A percentile compares a stretch with the other conserved stretches of the same genome.
These are phyloP conservation scores for Paramecium primaurelia DNA, from an alignment of 73 alveolate genomes.

Conservation along the genomic window DNA sequence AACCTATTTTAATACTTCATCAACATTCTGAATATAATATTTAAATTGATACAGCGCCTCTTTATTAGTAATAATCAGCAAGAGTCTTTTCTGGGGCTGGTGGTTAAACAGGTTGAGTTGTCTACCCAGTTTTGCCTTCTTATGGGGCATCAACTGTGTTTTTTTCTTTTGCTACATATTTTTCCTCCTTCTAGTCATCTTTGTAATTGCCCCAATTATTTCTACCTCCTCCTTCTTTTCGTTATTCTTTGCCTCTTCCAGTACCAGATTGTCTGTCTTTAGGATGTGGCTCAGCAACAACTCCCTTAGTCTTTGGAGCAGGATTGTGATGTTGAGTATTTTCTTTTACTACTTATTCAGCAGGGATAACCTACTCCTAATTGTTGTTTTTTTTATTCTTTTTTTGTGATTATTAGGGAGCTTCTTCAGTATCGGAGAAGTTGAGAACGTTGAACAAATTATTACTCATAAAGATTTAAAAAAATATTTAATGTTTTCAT, in stretches of 20 bases:
- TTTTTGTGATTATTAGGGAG: constrained; percentile 6
- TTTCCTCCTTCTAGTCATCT: constrained; percentile 32
- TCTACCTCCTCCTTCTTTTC: constrained; percentile 64
- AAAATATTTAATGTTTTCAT: background rate
- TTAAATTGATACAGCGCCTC: background rate
- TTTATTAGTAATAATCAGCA: constrained; percentile 23
- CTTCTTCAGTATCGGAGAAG: constrained; percentile 15
- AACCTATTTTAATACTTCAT: background rate
- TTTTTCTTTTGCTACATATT: background rate
- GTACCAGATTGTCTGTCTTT: constrained; percentile 66
- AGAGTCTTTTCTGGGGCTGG: constrained; percentile 18
- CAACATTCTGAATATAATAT: background rate
- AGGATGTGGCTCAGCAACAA: constrained; percentile 60
- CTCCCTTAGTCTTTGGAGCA: background rate
- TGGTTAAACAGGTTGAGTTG: background rate
- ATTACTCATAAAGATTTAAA: constrained; percentile 34
- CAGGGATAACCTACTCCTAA: background rate
- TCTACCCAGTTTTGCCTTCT: background rate
- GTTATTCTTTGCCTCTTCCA: constrained; percentile 64
- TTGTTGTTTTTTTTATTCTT: background rate
- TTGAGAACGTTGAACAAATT: background rate
- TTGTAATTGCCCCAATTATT: constrained; percentile 61
- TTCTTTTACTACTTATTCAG: background rate
- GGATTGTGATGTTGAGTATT: background rate
- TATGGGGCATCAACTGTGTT: background rate